Evolutionary conservation across 495 filamentous ascomycete genomes (phyloP).

Genomic region (Lepraria neglecta): DNA sequence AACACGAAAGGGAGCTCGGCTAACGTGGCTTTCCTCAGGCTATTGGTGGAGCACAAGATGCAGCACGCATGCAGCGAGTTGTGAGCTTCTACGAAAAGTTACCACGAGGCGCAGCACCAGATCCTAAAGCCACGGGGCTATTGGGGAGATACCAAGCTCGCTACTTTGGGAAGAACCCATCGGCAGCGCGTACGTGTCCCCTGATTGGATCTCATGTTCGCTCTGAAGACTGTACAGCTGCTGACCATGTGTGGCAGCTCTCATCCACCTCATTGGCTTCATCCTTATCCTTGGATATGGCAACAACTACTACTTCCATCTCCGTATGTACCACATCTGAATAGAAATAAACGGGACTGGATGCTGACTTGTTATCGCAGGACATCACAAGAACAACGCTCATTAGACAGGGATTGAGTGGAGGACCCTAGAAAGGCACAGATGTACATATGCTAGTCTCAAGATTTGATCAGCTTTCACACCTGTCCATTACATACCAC

Average conservation of each 20-base stretch:
- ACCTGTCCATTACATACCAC: background rate
- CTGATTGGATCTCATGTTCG: background rate
- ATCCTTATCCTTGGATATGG: conserved; percentile 79
- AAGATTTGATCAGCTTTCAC: background rate
- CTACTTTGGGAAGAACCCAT: conserved; percentile 91
- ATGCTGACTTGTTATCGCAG: conserved; percentile 45
- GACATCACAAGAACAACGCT: conserved; percentile 98
- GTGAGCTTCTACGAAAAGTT: conserved; percentile 98
- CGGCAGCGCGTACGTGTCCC: conserved; percentile 69
- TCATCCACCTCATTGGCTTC: conserved; percentile 74
- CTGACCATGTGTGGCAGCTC: conserved; percentile 47
- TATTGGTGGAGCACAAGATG: conserved; percentile 63
- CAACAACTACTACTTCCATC: conserved; percentile 99
- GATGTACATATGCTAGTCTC: conserved; percentile 21
- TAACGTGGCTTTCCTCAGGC: conserved; percentile 4
- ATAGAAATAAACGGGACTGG: background rate
- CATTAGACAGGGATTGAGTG: conserved; percentile 55
- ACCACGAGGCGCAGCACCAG: conserved; percentile 79
- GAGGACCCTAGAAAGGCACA: background rate
- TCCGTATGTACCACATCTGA: conserved; percentile 59
- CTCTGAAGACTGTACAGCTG: background rate
- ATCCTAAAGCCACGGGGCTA: conserved; percentile 69
- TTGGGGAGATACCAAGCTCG: conserved; percentile 82
- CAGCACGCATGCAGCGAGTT: conserved; percentile 88
- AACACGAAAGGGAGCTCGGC: background rate